These are phyloP conservation scores for Cyclanthera cordifolia DNA, from an alignment of 306 rosid genomes.

Conservation along the genomic window DNA sequence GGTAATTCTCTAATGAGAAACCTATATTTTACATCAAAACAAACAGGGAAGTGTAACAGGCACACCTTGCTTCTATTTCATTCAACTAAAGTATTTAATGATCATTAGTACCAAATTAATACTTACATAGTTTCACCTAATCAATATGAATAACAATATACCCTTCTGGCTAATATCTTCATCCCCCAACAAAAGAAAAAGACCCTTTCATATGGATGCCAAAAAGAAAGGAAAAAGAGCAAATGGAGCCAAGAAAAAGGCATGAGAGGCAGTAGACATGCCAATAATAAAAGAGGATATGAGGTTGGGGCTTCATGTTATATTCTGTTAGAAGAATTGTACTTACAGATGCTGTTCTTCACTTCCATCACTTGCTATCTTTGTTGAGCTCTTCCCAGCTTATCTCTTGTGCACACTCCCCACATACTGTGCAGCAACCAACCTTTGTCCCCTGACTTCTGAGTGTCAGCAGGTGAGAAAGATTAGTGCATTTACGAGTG, in stretches of 20 bases:
- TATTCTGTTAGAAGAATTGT: conserved; percentile 15
- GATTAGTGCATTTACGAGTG: conserved; percentile 69
- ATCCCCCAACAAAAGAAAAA: neutral
- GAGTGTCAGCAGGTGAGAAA: conserved; percentile 73
- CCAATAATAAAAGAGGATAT: neutral
- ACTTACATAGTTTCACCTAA: neutral
- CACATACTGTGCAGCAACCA: conserved; percentile 73
- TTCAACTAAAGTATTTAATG: neutral
- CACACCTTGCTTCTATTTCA: neutral
- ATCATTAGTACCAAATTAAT: neutral
- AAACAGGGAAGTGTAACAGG: neutral
- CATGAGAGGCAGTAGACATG: neutral
- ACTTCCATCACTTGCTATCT: conserved; percentile 24
- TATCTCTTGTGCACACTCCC: conserved; percentile 83
- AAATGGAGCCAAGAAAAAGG: neutral
- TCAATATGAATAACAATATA: neutral
- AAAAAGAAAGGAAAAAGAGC: neutral
- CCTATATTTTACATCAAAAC: no score
- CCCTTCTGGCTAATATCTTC: neutral
- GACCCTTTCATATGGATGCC: neutral
- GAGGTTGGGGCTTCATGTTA: conserved; percentile 1
- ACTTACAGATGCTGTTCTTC: conserved; percentile 9
- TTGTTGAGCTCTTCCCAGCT: conserved; percentile 65
- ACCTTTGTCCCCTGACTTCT: conserved; percentile 74
- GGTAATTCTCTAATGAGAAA: no score